Evolutionary conservation across 257 asterid species (phyloP), one percentile per base, ranked within the genome.

Genomic region (Coffea eugenioides): DNA sequence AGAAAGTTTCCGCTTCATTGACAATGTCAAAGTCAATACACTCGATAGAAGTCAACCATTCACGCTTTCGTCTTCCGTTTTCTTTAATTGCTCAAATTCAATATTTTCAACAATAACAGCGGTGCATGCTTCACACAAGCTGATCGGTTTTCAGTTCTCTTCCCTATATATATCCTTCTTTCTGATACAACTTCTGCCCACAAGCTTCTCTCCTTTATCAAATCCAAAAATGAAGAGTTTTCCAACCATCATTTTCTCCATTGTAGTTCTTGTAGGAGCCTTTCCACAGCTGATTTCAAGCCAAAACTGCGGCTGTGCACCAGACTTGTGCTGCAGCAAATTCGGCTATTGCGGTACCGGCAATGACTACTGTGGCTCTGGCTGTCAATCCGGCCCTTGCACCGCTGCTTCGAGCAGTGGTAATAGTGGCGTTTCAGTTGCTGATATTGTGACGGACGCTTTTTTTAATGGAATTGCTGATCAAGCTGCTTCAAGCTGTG

Each of bases 391-490:
- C 27, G 27, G 27, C 27, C 27, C 27, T 27, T 27, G 27, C 27
- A 27, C 27, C 27, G 27, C 27, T 27, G 27, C 27, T 27, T 0
- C 27, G 27, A 27, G 27, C 27, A 80, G 79, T 72, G 84, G 84
- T 8, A 39, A 39, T 51, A 51, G 8, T 51, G 56, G 56, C 4
- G 41, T 3, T 39, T 39, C 41, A 39, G 41, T 39, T 39, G 13
- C 15, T 51, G 56, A 51, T 76, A 43, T 76, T 16, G 79, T 76
- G 25, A 76, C 72, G 2, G 79, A 62, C 25, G 16, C 31, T 43
- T 76, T 76, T 72, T 76, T 76, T 13, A 43, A 76, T 25, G 72
- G 72, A 23, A 62, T 76, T 6, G 72, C 79, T 18, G 16, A 76
- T 45, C 79, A 76, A n/a, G 27, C 27, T 27, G 27, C 27, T 27